Conservation (phyloP, 768 basidiomycete genomes). For the Hemileccinum rubropunctum region DNA sequence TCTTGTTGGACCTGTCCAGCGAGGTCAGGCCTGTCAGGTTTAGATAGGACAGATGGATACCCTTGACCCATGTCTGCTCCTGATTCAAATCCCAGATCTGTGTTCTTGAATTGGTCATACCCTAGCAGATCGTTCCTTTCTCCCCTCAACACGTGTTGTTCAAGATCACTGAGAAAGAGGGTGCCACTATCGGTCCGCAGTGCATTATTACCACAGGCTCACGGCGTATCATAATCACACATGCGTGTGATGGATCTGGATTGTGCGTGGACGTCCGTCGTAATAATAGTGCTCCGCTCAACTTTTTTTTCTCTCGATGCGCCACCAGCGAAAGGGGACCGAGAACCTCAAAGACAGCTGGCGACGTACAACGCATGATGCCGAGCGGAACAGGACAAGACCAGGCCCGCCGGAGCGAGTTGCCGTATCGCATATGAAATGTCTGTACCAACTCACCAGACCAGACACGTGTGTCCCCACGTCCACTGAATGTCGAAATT, state of each 20-base stretch:
- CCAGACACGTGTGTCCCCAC: conserved; percentile 6
- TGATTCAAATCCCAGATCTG: conserved; percentile 2
- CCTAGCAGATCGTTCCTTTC: conserved; percentile 15
- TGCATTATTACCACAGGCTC: conserved; percentile 2
- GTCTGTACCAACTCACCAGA: not conserved
- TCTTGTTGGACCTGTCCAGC: too few species aligned
- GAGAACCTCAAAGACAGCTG: not conserved
- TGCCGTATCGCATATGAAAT: not conserved
- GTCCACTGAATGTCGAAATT: not conserved
- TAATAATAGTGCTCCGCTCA: too few species aligned
- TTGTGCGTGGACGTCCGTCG: too few species aligned
- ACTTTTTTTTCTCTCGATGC: too few species aligned
- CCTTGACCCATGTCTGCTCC: conserved; percentile 17
- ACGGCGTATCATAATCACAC: too few species aligned
- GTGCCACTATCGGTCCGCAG: conserved; percentile 12
- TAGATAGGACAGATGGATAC: too few species aligned
- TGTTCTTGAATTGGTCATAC: conserved; percentile 17
- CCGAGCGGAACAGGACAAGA: not conserved
- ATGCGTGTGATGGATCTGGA: too few species aligned
- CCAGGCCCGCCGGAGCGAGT: not conserved
- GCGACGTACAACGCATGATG: too few species aligned
- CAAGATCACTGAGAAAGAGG: conserved; percentile 16
- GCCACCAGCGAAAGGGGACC: conserved; percentile 3
- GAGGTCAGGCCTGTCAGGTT: too few species aligned
- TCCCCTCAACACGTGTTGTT: conserved; percentile 29